Evolutionary conservation across 257 asterid genomes (phyloP).

Genomic region (Solanum rostratum): DNA sequence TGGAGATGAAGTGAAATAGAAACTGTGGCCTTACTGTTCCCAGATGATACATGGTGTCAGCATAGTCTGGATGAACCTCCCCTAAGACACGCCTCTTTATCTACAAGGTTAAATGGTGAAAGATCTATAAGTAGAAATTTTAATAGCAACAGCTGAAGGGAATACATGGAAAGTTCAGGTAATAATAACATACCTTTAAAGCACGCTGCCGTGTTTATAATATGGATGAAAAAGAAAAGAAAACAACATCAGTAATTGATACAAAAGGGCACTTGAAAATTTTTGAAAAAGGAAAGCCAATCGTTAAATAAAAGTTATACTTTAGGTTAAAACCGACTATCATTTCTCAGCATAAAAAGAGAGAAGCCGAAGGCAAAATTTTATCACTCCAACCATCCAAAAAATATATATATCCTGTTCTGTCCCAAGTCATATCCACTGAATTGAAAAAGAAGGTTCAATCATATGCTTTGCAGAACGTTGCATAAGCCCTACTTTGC

Average conservation of each 20-base stretch:
- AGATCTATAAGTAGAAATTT: slow-evolving; percentile 8
- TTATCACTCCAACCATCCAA: neutral
- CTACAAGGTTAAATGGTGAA: slow-evolving; percentile 28
- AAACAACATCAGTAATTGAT: slow-evolving; percentile 1
- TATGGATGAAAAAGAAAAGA: slow-evolving; percentile 1
- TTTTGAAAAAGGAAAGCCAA: neutral
- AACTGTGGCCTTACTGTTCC: slow-evolving; percentile 58
- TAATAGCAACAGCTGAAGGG: slow-evolving; percentile 10
- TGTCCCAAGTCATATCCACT: neutral
- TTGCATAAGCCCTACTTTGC: neutral
- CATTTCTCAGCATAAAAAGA: neutral
- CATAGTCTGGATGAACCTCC: slow-evolving; percentile 72
- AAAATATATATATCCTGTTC: neutral
- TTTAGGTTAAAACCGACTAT: neutral
- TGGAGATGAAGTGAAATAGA: neutral
- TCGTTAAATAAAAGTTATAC: neutral
- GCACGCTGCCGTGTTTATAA: slow-evolving; percentile 56
- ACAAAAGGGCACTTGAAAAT: neutral
- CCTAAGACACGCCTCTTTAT: slow-evolving; percentile 83
- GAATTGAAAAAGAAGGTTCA: neutral
- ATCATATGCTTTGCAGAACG: neutral
- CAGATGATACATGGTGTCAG: slow-evolving; percentile 86
- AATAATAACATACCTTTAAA: slow-evolving; percentile 56
- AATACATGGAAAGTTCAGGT: slow-evolving; percentile 4
- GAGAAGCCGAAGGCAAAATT: neutral